A percentile compares a stretch with the other conserved stretches of the same genome.
Evolutionary conservation across 2,329 filamentous ascomycete species (phyloP).

Genomic region (Beauveria asiatica): DNA sequence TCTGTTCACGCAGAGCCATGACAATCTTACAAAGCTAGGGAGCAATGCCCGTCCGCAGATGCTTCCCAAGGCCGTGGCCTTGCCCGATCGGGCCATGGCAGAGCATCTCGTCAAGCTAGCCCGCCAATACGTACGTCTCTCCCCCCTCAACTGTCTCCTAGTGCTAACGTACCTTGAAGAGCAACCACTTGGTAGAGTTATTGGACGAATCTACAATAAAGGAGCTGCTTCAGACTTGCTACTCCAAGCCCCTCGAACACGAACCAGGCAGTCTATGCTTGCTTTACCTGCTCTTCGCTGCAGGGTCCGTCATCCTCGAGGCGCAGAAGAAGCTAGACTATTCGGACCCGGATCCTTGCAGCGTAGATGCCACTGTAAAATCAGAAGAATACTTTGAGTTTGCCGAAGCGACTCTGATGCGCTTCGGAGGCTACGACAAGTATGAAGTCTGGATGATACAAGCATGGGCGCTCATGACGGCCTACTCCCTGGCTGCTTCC

Average conservation of each 20-base stretch:
- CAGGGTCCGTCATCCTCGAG: constrained; percentile 30
- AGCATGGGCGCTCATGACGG: constrained; percentile 52
- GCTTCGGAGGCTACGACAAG: constrained; percentile 45
- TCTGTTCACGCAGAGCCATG: constrained; percentile 45
- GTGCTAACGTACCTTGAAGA: constrained; percentile 29
- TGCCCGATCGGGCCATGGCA: constrained; percentile 48
- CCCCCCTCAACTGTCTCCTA: neutral
- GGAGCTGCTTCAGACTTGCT: constrained; percentile 42
- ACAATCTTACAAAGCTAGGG: constrained; percentile 22
- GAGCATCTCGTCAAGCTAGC: constrained; percentile 25
- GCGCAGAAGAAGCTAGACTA: neutral
- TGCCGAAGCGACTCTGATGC: constrained; percentile 43
- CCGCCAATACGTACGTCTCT: neutral
- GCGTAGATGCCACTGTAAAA: constrained; percentile 34
- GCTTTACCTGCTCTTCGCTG: constrained; percentile 53
- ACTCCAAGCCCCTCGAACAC: constrained; percentile 41
- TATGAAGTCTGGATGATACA: constrained; percentile 58
- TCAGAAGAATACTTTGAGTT: constrained; percentile 56
- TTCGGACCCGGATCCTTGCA: neutral
- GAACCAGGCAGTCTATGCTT: constrained; percentile 47
- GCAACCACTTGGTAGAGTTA: constrained; percentile 51
- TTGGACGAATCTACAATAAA: constrained; percentile 46
- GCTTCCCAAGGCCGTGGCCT: constrained; percentile 39
- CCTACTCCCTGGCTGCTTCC: constrained; percentile 54
- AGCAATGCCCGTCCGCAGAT: constrained; percentile 28